phyloP scores from a whole-genome alignment of 768 basidiomycete species.

The Chlorophyllum brunneum region DNA sequence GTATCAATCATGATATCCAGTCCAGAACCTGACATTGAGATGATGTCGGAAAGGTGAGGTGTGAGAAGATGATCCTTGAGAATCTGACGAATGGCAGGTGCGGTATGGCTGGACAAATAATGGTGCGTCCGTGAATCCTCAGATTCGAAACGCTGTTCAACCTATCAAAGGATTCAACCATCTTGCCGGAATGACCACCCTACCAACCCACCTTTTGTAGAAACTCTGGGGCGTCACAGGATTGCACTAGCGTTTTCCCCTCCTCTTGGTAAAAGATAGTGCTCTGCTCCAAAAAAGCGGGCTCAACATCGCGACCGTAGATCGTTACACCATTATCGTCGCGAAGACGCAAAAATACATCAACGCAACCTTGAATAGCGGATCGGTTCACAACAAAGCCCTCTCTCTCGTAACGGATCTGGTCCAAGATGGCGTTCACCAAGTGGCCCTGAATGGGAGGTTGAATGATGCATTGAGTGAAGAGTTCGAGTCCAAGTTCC shows the following conservation, averaged over 20 bases:
- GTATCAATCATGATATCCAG: constrained; percentile 83
- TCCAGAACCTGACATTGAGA: constrained; percentile 81
- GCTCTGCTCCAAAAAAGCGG: constrained; percentile 73
- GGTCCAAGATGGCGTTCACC: constrained; percentile 74
- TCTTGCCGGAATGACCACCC: background rate
- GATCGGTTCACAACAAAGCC: constrained; percentile 91
- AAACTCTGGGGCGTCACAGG: constrained; percentile 80
- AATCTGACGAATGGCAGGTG: constrained; percentile 63
- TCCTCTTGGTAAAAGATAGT: constrained; percentile 76
- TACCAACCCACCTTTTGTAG: constrained; percentile 59
- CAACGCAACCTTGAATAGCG: constrained; percentile 83
- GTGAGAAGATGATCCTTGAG: constrained; percentile 76
- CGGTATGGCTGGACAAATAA: constrained; percentile 79
- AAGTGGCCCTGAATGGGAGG: constrained; percentile 82
- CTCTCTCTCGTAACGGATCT: constrained; percentile 89
- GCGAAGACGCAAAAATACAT: constrained; percentile 72
- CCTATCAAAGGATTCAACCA: constrained; percentile 39
- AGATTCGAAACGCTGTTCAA: constrained; percentile 73
- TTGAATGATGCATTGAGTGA: constrained; percentile 76
- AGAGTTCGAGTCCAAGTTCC: constrained; percentile 79
- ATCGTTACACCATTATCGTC: constrained; percentile 52
- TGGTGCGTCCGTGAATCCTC: constrained; percentile 84
- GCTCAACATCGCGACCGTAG: constrained; percentile 85
- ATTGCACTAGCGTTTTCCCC: constrained; percentile 62
- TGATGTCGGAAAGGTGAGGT: constrained; percentile 69